phyloP scores from a whole-genome alignment of 106 monocot genomes.

The Ottelia alismoides region DNA sequence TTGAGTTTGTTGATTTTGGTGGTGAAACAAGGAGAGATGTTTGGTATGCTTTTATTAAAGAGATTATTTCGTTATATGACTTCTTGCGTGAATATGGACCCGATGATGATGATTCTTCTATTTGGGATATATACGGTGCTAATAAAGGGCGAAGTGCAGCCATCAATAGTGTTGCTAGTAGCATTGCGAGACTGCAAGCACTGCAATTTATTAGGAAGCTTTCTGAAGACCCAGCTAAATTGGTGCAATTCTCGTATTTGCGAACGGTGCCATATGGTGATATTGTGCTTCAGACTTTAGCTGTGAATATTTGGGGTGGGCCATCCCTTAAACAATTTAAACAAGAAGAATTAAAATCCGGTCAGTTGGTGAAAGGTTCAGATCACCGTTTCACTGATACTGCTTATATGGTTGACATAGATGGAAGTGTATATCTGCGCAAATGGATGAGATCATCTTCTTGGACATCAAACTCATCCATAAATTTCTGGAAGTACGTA shows the following conservation, averaged over 20 bases:
- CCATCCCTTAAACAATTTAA: constrained; percentile 50
- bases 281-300: constrained; percentile 89
- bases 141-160: constrained; percentile 62
- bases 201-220: constrained; percentile 65
- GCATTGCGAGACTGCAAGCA: constrained; percentile 78
- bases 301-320: constrained; percentile 90
- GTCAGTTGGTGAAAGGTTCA: constrained; percentile 22
- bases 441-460: constrained; percentile 90
- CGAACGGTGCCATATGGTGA: constrained; percentile 66
- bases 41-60: constrained; percentile 89
- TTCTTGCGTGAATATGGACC: constrained; percentile 89
- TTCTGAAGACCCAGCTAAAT: constrained; percentile 76
- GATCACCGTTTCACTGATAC: constrained; percentile 24
- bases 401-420: constrained; percentile 60
- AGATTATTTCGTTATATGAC: constrained; percentile 62
- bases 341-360: constrained; percentile 7
- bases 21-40: constrained; percentile 92
- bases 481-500: constrained; percentile 69
- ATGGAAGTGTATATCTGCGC: constrained; percentile 74
- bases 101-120: constrained; percentile 54
- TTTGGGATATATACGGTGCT: constrained; percentile 77
- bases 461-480: constrained; percentile 60
- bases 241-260: constrained; percentile 87
- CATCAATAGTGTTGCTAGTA: constrained; percentile 52
- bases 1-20: constrained; percentile 97